Base-by-base conservation (phyloP, 768 basidiomycete species). In the Suillus subaureus region DNA sequence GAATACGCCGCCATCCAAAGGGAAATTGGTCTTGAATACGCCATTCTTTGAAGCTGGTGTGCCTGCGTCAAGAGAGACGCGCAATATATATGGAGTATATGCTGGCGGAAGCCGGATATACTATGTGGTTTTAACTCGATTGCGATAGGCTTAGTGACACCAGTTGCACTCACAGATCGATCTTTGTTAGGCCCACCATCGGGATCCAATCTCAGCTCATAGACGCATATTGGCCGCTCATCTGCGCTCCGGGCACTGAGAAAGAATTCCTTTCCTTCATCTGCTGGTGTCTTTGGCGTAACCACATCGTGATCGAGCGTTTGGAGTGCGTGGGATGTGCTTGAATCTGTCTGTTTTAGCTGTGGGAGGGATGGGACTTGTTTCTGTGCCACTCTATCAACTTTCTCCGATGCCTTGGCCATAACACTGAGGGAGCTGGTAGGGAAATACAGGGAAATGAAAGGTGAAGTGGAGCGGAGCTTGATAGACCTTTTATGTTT, bases 51-150 rank as follows among this genome's bases (percentile, higher is more conserved):
- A 87, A 12, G 94, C 94, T 2, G 94, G 90, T 3, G 96, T 96
- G 8, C 97, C 97, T 1, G 97, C 93, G 56, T 96, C 92, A 60
- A 99, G 84, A 23, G 92, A 90, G 42, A 99, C 91, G 62, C 97
- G 89, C 33, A 99, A 81, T 58, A 99, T 86, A 75, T 99, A 99
- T 1, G 96, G 96, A 21, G 81, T 80, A 73, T 89, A 85, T 28
- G 96, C 94, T 13, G 97, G 95, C 11, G 97, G 97, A 21, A 99
- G 88, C 47, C 97, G 95, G 70, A 97, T 91, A 77, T 99, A 98
- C 97, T 98, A 70, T 66, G 35, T 67, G 62, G 52, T 42, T 67
- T 28, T 69, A 47, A 61, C 31, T 70, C 55, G 60, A 62, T 49
- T 23, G 57, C 23, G 43, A 57, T 35, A n/a, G 60, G 40, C 64